Evolutionary conservation across 2,329 filamentous ascomycete genomes (phyloP).

Genomic region (Zalaria sp.): DNA sequence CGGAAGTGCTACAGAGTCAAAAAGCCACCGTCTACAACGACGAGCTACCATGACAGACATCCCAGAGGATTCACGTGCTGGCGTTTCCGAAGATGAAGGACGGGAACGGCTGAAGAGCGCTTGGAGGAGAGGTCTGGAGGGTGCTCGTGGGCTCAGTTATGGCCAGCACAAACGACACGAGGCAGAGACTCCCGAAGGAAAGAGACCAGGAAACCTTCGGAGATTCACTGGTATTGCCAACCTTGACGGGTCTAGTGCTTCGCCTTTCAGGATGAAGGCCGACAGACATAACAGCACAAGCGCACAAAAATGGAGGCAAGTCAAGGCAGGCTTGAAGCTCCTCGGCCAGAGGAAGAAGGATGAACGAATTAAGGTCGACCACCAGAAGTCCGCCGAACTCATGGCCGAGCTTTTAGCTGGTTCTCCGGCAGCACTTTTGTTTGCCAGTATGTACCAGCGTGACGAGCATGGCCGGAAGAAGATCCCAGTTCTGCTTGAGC

Average conservation of each 20-base stretch:
- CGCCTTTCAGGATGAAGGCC: conserved; percentile 27
- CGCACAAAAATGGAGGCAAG: conserved; percentile 78
- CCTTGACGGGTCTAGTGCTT: conserved; percentile 19
- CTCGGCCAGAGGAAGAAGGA: conserved; percentile 68
- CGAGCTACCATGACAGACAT: conserved; percentile 35
- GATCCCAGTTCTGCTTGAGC: conserved; percentile 88
- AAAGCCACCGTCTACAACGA: conserved; percentile 42
- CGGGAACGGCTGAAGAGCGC: conserved; percentile 32
- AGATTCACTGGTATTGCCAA: conserved; percentile 31
- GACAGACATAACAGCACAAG: conserved; percentile 33
- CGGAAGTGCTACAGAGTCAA: conserved; percentile 46
- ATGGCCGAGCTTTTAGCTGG: conserved; percentile 91
- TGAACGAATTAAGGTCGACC: conserved; percentile 73
- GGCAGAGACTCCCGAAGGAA: conserved; percentile 19
- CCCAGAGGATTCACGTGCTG: conserved; percentile 28
- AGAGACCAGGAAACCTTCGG: conserved; percentile 29
- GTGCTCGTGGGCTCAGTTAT: conserved; percentile 33
- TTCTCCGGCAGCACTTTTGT: conserved; percentile 80
- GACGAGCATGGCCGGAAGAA: conserved; percentile 92
- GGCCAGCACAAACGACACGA: conserved; percentile 4
- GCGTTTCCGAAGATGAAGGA: conserved; percentile 37
- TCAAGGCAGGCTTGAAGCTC: conserved; percentile 80
- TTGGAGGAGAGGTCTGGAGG: conserved; percentile 32
- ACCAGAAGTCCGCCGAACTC: conserved; percentile 87
- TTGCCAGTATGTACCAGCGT: conserved; percentile 94